Evolutionary conservation across 805 yeast species (phyloP).

Genomic region (Candida mattraensis): DNA sequence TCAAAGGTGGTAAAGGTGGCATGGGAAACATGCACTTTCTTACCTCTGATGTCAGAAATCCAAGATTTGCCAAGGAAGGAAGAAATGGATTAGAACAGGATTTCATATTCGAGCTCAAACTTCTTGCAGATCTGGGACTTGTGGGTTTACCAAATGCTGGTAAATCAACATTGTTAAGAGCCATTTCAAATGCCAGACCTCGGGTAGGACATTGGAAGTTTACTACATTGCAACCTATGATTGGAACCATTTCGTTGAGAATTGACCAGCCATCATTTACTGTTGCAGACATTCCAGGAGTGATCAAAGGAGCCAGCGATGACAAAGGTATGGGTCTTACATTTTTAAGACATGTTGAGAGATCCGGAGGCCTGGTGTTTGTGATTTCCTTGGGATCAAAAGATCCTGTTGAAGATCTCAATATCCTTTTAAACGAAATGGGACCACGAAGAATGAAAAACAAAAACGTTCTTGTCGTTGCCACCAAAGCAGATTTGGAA

Average conservation of each 20-base stretch:
- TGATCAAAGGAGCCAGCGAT: slow-evolving; percentile 80
- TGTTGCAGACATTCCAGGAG: slow-evolving; percentile 97
- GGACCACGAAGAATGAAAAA: slow-evolving; percentile 59
- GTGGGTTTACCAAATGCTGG: slow-evolving; percentile 98
- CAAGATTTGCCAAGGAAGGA: slow-evolving; percentile 83
- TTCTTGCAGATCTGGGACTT: slow-evolving; percentile 89
- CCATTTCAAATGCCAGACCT: slow-evolving; percentile 87
- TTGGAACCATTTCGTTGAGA: slow-evolving; percentile 78
- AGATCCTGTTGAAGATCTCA: slow-evolving; percentile 67
- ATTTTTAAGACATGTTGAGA: slow-evolving; percentile 86
- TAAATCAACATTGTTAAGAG: slow-evolving; percentile 82
- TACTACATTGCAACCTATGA: slow-evolving; percentile 87
- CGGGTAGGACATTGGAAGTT: slow-evolving; percentile 96
- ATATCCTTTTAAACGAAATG: slow-evolving; percentile 65
- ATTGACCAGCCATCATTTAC: slow-evolving; percentile 73
- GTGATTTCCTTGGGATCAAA: slow-evolving; percentile 73
- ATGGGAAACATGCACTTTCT: slow-evolving; percentile 95
- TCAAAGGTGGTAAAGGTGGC: slow-evolving; percentile 92
- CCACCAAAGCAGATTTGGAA: slow-evolving; percentile 89
- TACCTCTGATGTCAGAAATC: slow-evolving; percentile 81
- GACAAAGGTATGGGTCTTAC: slow-evolving; percentile 94
- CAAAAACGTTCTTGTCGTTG: slow-evolving; percentile 73
- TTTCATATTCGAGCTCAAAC: slow-evolving; percentile 80
- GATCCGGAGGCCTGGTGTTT: slow-evolving; percentile 87
- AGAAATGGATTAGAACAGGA: slow-evolving; percentile 63